These are phyloP conservation scores for Leccinum solheimii DNA, from an alignment of 1,284 basidiomycete genomes.

Conservation along the genomic window DNA sequence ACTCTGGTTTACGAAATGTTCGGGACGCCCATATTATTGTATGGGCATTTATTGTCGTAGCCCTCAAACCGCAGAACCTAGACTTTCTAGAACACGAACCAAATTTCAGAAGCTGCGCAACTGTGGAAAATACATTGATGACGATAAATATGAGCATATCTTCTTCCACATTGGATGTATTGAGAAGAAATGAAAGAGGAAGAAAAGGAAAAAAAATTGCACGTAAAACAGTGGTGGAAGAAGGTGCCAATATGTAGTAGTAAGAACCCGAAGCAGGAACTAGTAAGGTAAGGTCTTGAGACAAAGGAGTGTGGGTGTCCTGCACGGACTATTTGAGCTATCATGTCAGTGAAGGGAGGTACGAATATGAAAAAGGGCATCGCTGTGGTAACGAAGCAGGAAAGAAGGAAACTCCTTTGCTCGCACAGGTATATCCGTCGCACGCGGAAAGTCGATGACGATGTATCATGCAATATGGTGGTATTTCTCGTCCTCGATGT, in stretches of 20 bases:
- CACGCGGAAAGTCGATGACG: background rate
- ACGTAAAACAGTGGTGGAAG: background rate
- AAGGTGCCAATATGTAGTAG: background rate
- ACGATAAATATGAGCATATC: background rate
- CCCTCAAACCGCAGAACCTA: background rate
- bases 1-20: background rate
- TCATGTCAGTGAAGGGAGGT: slow-evolving; percentile 8
- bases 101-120: background rate
- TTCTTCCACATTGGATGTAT: background rate
- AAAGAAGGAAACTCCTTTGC: background rate
- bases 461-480: slow-evolving; percentile 17
- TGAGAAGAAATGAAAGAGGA: background rate
- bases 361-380: background rate
- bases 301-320: background rate
- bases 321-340: slow-evolving; percentile 2
- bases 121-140: background rate
- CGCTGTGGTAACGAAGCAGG: background rate
- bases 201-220: background rate
- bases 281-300: background rate
- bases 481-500: slow-evolving; percentile 26
- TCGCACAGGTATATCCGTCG: slow-evolving; percentile 16
- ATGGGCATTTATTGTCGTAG: background rate
- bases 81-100: background rate
- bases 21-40: background rate
- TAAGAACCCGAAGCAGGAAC: background rate